These are phyloP conservation scores for Coffea humblotiana DNA, from an alignment of 305 asterid genomes.

Conservation along the genomic window DNA sequence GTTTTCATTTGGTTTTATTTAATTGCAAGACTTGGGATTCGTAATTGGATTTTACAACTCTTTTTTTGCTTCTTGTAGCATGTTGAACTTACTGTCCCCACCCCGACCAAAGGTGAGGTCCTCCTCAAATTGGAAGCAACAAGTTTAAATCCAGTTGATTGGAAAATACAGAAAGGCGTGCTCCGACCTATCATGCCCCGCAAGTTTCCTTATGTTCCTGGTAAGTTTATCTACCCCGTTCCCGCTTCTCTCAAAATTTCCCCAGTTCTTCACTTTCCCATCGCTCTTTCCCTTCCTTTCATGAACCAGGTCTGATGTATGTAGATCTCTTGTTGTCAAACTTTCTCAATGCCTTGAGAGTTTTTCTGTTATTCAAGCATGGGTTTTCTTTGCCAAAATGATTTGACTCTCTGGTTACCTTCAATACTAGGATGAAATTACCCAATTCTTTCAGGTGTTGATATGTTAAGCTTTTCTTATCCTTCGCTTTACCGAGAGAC, in stretches of 20 bases:
- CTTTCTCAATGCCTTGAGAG: background rate
- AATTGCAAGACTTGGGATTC: too few relatives aligned
- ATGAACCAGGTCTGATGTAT: background rate
- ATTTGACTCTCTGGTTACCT: background rate
- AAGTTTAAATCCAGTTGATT: slow-evolving; percentile 66
- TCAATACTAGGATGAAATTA: background rate
- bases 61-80: slow-evolving; percentile 43
- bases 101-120: slow-evolving; percentile 67
- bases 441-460: background rate
- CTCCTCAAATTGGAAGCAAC: slow-evolving; percentile 75
- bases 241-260: background rate
- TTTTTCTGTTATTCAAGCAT: background rate
- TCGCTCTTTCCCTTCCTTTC: background rate
- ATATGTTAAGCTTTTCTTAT: background rate
- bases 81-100: slow-evolving; percentile 71
- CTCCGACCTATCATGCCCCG: slow-evolving; percentile 61
- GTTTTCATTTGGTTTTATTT: too few relatives aligned
- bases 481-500: background rate
- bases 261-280: background rate
- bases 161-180: slow-evolving; percentile 73
- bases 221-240: slow-evolving; percentile 28
- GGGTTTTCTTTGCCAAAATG: background rate
- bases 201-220: slow-evolving; percentile 68
- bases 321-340: background rate
- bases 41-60: background rate